Evolutionary conservation across 2,329 filamentous ascomycete species (phyloP), one percentile per base, ranked within the genome.

Genomic region (Ophiosphaerella narmari): DNA sequence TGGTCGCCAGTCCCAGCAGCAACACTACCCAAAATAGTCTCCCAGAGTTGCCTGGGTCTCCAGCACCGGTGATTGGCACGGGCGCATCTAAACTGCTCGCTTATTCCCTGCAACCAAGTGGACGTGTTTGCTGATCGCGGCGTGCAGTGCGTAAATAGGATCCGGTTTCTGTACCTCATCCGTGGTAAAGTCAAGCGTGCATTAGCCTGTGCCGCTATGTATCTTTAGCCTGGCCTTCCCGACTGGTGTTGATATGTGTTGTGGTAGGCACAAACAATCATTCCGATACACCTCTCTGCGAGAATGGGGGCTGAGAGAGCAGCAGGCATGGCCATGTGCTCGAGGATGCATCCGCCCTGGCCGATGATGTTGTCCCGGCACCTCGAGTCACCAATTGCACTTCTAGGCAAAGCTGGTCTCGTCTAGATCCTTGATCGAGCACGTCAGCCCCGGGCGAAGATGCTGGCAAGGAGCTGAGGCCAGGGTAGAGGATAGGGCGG

Each of bases 121-220:
- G 68, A 67, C 62, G 66, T 69, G 66, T 70, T 70, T 70, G 66
- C 66, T 71, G 65, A 70, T 68, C 60, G 59, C 58, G 55, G 57
- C 57, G 57, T 48, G 53, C 63, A 65, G 51, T 52, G 59, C 52
- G 50, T 51, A 58, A 50, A 50, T 40, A 50, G 53, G 57, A 66
- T 60, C 65, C 66, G 60, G 59, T 61, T 60, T 56, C 34, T 61
- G 55, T 60, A 60, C 53, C 46, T 37, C 50, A 46, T 57, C 53
- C 45, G 44, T 24, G 52, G 55, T 55, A 55, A 54, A 58, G 58
- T 56, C 57, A 50, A 59, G 56, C 52, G 56, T 62, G 54, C 58
- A 51, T 62, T 61, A 59, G 63, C 57, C 48, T 44, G 49, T 57
- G 52, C 57, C 55, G 55, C 62, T 55, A 63, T 45, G 44, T 40